Conservation (phyloP, 768 basidiomycete species). For the Dioszegia crocea region DNA sequence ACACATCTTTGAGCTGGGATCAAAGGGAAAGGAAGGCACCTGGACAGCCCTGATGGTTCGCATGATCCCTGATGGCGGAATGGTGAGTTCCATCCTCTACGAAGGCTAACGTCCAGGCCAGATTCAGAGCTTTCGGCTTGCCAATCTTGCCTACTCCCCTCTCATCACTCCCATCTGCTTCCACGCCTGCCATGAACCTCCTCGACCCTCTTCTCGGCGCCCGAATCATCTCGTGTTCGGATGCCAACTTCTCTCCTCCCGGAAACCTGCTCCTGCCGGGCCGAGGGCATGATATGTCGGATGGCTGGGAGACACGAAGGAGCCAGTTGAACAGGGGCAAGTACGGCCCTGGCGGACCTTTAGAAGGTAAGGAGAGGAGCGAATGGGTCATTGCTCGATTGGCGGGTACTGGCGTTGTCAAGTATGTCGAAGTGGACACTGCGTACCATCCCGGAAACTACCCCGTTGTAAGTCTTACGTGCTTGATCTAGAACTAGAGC, state of each 20-base stretch:
- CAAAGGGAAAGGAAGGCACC: conserved; percentile 50
- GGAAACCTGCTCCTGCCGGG: conserved; percentile 88
- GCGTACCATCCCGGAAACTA: conserved; percentile 95
- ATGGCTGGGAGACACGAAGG: conserved; percentile 97
- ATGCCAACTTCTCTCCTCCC: conserved; percentile 93
- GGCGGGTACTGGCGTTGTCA: conserved; percentile 66
- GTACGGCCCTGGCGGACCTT: conserved; percentile 47
- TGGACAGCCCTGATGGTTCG: conserved; percentile 64
- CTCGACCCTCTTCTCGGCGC: conserved; percentile 89
- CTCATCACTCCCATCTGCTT: conserved; percentile 22
- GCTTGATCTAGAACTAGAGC: not conserved
- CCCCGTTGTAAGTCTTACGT: conserved; percentile 55
- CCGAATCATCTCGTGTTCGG: conserved; percentile 73
- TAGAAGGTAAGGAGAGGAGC: conserved; percentile 51
- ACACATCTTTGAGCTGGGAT: conserved; percentile 73
- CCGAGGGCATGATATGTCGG: conserved; percentile 82
- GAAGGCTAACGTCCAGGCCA: conserved; percentile 58
- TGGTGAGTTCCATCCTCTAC: conserved; percentile 59
- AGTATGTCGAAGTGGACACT: conserved; percentile 80
- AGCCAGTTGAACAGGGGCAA: conserved; percentile 64
- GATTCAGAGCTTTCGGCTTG: conserved; percentile 84
- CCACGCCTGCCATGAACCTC: conserved; percentile 62
- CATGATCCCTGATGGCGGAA: conserved; percentile 96
- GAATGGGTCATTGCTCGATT: conserved; percentile 90
- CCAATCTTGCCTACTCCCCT: conserved; percentile 55